Base-by-base conservation (phyloP, 306 rosid genomes). In the Astragalus glycyphyllos region DNA sequence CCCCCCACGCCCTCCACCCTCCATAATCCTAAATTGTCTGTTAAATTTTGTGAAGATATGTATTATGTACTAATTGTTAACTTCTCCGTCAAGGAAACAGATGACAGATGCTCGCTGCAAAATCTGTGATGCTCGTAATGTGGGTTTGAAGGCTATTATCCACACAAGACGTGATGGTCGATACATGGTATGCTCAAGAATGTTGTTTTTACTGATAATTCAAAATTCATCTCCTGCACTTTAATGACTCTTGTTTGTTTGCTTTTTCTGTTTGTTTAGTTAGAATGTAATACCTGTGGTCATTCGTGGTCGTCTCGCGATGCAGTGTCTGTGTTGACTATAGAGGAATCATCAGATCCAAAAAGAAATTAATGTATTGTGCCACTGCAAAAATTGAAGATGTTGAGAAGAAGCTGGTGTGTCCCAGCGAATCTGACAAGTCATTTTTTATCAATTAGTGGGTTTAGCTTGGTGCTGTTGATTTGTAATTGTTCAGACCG, bases 221-320 rank as follows among this genome's bases (percentile, higher is more conserved):
- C 35, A 35, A 48, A 60, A 67, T 58, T 73, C 13, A 45, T 64
- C 7, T 32, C 34, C 35, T 68, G 53, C 37, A 3, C 44, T n/a
- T 61, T 61, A 20, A 41, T 66, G 69, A 48, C 72, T 11, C n/a
- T 17, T 14, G 51, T 13, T 71, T 79, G 55, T 51, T 49, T 68
- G 65, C 58, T n/a, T 46, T 12, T 46, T 58, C 29, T 74, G 38
- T 79, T 76, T 35, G 74, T 85, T 66, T 89, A 95, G 97, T 79
- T 95, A 87, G 99, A 95, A 84, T 95, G 99, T 53, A 86, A 71
- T 62, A 83, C 82, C 15, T 91, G 99, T 65, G 99, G 99, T 53
- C 71, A 91, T 69, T 84, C 86, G 32, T 91, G 99, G 99, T 89
- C 97, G 16, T 86, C 96, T 14, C 81, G 91, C 34, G 97, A 95